Evolutionary conservation across 768 basidiomycete genomes (phyloP), one percentile per base, ranked within the genome.

Genomic region (Hericium erinaceus): DNA sequence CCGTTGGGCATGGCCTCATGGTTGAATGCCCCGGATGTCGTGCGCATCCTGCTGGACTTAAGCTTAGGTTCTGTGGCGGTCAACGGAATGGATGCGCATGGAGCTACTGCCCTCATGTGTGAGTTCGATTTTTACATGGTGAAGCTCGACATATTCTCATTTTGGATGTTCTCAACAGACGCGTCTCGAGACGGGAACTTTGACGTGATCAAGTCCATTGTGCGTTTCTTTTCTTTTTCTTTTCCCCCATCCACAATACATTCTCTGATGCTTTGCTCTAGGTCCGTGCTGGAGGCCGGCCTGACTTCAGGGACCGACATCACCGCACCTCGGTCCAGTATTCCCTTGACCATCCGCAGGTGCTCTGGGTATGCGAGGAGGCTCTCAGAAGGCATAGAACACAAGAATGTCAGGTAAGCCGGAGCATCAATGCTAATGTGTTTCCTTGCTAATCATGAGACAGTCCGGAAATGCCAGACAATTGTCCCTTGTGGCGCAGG

Each of bases 101-200:
- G 87, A 7, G 88, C 85, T 22, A 92, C 89, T 26, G 82, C 89
- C 6, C 74, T 92, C 59, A 92, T 92, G 89, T 92, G 89, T 92
- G 75, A 56, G 61, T 73, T 84, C 75, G 24, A 28, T 40, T 8
- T 33, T 33, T 62, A 58, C 51, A 59, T 53, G 55, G 16, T 38
- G 44, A 20, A 52, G 18, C 50, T 38, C 38, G 54, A 8, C 33
- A 6, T 55, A 48, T 38, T 12, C 37, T n/a, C 12, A 15, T 33
- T 18, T 51, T 16, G 24, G 33, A 12, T 26, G 38, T 28, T 54
- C 39, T 55, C 38, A 51, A 57, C 66, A 92, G 89, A 91, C 70
- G 87, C 89, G 33, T 80, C 86, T 49, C 82, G 89, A 57, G 89
- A 92, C 68, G 82, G 84, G 49, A 80, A 77, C 62, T 66, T 83